Evolutionary conservation across 208 protist species (phyloP).

Genomic region (Trypanosoma scelopori): DNA sequence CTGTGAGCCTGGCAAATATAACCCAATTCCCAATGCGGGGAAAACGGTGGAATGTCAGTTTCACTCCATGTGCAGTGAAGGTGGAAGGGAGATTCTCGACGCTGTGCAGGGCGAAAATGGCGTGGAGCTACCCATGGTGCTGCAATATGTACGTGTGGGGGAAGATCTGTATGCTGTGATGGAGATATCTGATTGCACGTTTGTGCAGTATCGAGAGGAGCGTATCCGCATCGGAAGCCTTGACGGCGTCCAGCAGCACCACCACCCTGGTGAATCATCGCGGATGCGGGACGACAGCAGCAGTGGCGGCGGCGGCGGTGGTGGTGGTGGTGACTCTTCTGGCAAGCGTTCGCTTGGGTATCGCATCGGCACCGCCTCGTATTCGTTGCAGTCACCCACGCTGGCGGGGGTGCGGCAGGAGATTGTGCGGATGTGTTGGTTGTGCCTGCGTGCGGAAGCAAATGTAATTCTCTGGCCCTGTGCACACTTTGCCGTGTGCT

Average conservation of each 20-base stretch:
- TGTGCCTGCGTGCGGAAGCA: slow-evolving; percentile 65
- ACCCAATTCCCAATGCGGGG: neutral
- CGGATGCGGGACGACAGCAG: neutral
- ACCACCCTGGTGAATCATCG: neutral
- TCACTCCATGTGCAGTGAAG: neutral
- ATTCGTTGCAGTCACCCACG: slow-evolving; percentile 36
- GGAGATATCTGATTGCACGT: slow-evolving; percentile 62
- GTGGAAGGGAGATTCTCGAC: neutral
- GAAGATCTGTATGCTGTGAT: slow-evolving; percentile 67
- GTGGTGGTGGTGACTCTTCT: neutral
- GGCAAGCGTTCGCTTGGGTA: slow-evolving; percentile 34
- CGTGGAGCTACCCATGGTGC: slow-evolving; percentile 38
- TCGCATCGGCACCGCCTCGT: slow-evolving; percentile 45
- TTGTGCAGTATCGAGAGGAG: slow-evolving; percentile 70
- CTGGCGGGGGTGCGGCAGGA: slow-evolving; percentile 48
- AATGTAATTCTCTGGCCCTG: slow-evolving; percentile 63
- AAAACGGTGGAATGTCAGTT: neutral
- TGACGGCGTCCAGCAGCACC: neutral
- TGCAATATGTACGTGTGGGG: slow-evolving; percentile 65
- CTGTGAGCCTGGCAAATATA: neutral
- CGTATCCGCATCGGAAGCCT: slow-evolving; percentile 28
- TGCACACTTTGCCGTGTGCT: slow-evolving; percentile 66
- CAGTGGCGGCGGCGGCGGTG: neutral
- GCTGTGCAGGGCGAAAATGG: slow-evolving; percentile 28
- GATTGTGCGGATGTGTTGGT: slow-evolving; percentile 73